phyloP scores from a whole-genome alignment of 1,139 yeast species.

The Candida sp. region DNA sequence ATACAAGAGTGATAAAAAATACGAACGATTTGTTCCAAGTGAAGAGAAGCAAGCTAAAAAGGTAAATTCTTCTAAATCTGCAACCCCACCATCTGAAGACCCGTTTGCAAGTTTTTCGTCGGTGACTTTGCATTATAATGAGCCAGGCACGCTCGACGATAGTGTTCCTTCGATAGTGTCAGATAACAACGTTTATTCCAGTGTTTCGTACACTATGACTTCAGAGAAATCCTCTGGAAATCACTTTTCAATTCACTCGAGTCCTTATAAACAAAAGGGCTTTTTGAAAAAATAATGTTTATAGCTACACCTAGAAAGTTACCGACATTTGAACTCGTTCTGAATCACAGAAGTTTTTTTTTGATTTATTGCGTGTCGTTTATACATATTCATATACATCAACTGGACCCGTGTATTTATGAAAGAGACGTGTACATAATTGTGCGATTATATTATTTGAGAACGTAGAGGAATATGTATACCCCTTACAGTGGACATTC shows the following conservation, averaged over 20 bases:
- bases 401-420: too few species aligned
- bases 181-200: conserved; percentile 57
- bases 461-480: too few species aligned
- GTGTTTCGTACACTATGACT: conserved; percentile 63
- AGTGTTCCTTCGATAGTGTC: conserved; percentile 42
- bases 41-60: conserved; percentile 18
- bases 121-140: conserved; percentile 80
- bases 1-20: conserved; percentile 45
- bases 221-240: conserved; percentile 4
- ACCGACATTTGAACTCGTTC: too few species aligned
- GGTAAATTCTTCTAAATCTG: conserved; percentile 30
- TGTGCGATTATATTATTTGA: too few species aligned
- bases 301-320: too few species aligned
- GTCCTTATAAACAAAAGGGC: conserved; percentile 32
- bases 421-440: too few species aligned
- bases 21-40: conserved; percentile 12
- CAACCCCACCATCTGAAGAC: conserved; percentile 41
- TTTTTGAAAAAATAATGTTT: conserved; percentile 20
- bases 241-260: conserved; percentile 11
- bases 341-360: too few species aligned
- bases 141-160: conserved; percentile 17
- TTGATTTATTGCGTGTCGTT: too few species aligned
- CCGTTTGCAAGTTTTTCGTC: conserved; percentile 90
- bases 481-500: too few species aligned
- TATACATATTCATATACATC: too few species aligned